Evolutionary conservation across 164 flowering plant genomes (phyloP).

Genomic region (Vitis amurensis): DNA sequence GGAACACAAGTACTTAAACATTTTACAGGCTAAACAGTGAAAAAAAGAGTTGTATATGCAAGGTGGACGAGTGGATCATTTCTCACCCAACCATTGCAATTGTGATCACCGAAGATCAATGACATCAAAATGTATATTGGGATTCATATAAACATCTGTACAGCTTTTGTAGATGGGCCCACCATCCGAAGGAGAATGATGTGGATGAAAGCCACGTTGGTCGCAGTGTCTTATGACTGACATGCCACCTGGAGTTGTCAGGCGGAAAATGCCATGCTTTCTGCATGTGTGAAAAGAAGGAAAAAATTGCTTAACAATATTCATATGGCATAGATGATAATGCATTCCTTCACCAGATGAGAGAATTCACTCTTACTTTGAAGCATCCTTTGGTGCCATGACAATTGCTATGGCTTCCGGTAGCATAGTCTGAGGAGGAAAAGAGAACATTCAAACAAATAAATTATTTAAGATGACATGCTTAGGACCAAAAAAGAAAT

Average conservation of each 20-base stretch:
- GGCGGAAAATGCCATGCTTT: slow-evolving; percentile 82
- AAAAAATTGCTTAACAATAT: not conserved
- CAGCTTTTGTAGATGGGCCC: slow-evolving; percentile 84
- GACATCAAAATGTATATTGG: slow-evolving; percentile 71
- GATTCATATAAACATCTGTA: slow-evolving; percentile 90
- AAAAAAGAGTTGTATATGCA: not conserved
- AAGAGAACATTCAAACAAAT: slow-evolving; percentile 1
- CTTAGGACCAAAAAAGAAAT: not conserved
- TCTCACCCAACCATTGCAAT: slow-evolving; percentile 1
- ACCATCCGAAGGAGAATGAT: slow-evolving; percentile 78
- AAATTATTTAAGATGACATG: not conserved
- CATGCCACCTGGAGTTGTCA: slow-evolving; percentile 91
- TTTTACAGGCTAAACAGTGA: not conserved
- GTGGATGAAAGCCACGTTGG: slow-evolving; percentile 90
- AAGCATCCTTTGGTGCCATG: slow-evolving; percentile 89
- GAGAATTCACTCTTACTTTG: slow-evolving; percentile 39
- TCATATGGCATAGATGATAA: not conserved
- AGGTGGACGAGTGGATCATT: slow-evolving; percentile 9
- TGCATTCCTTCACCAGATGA: not conserved
- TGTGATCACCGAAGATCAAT: slow-evolving; percentile 77
- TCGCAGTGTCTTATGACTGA: slow-evolving; percentile 76
- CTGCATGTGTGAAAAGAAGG: slow-evolving; percentile 31
- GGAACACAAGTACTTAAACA: not conserved
- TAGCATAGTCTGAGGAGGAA: slow-evolving; percentile 72
- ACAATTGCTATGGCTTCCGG: slow-evolving; percentile 97